Conservation (phyloP, 2,329 filamentous ascomycete species). For the Xylariaceae sp. region DNA sequence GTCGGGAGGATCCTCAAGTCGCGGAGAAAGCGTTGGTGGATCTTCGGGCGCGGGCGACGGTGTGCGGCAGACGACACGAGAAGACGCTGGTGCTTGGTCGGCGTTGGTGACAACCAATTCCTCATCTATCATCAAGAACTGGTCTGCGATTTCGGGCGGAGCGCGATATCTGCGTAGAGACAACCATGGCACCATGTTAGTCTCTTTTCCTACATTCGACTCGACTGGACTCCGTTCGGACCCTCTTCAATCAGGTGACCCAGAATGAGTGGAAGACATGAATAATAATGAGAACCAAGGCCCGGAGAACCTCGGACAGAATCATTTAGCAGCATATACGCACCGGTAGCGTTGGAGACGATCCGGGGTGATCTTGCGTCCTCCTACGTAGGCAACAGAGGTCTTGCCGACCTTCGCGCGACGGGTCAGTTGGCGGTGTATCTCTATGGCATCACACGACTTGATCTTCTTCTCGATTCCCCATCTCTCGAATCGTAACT, state of each 20-base stretch:
- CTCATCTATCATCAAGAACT: constrained; percentile 26
- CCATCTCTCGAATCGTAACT: constrained; percentile 31
- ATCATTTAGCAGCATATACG: constrained; percentile 1
- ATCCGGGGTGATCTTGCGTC: constrained; percentile 28
- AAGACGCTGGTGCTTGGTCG: constrained; percentile 8
- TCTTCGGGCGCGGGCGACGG: constrained; percentile 24
- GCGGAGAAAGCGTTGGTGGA: constrained; percentile 22
- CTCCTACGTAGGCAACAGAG: constrained; percentile 29
- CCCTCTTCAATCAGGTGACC: background rate
- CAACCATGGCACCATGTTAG: constrained; percentile 2
- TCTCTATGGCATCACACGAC: constrained; percentile 30
- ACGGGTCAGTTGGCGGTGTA: constrained; percentile 30
- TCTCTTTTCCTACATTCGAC: background rate
- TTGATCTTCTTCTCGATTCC: constrained; percentile 33
- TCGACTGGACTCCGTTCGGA: background rate
- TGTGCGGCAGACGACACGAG: constrained; percentile 27
- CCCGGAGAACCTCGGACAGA: background rate
- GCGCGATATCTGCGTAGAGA: constrained; percentile 17
- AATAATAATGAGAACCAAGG: background rate
- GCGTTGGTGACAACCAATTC: constrained; percentile 9
- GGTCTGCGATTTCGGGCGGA: constrained; percentile 26
- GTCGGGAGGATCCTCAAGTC: constrained; percentile 26
- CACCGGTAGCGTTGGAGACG: constrained; percentile 29
- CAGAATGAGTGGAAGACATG: background rate
- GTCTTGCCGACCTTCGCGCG: constrained; percentile 28